Conservation (phyloP, 352 stramenopile species). For the Phytophthora quininea region DNA sequence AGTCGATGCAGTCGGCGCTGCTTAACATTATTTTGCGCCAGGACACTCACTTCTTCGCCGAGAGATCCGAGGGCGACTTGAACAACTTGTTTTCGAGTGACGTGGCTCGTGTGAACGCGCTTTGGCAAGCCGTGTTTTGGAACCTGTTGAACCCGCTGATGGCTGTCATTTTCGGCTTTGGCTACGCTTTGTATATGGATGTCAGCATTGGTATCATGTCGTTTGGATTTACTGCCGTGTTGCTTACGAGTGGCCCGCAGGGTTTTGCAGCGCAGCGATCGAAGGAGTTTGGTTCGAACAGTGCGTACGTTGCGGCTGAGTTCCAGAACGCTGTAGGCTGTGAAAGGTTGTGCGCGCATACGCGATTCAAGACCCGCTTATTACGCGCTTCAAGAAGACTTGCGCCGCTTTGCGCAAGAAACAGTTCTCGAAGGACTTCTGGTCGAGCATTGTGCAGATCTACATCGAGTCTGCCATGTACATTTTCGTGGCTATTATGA, state of each 20-base stretch:
- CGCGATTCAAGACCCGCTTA: conserved; percentile 82
- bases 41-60: conserved; percentile 81
- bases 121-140: conserved; percentile 91
- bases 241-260: conserved; percentile 84
- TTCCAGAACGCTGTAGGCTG: conserved; percentile 88
- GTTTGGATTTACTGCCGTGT: conserved; percentile 80
- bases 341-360: conserved; percentile 88
- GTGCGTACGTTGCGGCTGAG: conserved; percentile 86
- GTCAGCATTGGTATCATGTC: conserved; percentile 82
- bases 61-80: conserved; percentile 85
- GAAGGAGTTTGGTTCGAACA: conserved; percentile 88
- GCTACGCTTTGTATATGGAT: conserved; percentile 85
- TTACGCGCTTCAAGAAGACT: conserved; percentile 74
- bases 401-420: conserved; percentile 71
- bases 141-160: conserved; percentile 86
- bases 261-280: conserved; percentile 82
- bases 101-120: conserved; percentile 80
- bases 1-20: conserved; percentile 74
- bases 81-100: conserved; percentile 91
- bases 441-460: conserved; percentile 90
- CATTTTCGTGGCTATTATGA: conserved; percentile 91
- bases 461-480: conserved; percentile 92
- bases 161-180: conserved; percentile 83
- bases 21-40: conserved; percentile 85
- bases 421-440: conserved; percentile 91